Evolutionary conservation across 768 basidiomycete species (phyloP), one percentile per base, ranked within the genome.

Genomic region (Boletellus ananas): DNA sequence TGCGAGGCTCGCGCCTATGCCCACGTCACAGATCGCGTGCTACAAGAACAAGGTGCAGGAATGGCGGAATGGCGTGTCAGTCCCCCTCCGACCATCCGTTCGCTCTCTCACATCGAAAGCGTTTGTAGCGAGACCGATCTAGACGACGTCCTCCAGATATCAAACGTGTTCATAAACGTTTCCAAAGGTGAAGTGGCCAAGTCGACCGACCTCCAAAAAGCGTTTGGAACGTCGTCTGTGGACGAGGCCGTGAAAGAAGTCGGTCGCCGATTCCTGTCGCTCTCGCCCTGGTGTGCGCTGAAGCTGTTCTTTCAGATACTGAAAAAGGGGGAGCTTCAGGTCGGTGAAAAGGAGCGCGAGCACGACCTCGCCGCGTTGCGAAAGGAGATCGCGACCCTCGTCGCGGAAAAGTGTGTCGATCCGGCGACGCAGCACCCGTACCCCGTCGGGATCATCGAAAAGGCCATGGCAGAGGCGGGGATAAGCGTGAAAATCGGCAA

Each of bases 41-140:
- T 99, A 98, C 76, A 95, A 97, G 77, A 99, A 99, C 72, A 97
- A 97, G 71, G 96, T 99, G 23, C 91, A 94, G 59, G 94, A 96
- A 67, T 99, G 86, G 82, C 76, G 96, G 51, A 91, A 80, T 50
- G 94, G 94, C 54, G 88, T 95, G 85, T 91, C 69, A 65, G 85
- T 74, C 25, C 25, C 17, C 49, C 23, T 21, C 37, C 11, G 20
- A 25, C 29, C 18, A 27, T 17, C 7, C 16, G 6, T 34, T 27
- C 31, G 3, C 10, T 20, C 41, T 21, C 6, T 18, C 51, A 52
- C 33, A 59, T 49, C 34, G 12, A 11, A 3, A 17, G 13, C 18
- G 18, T 54, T 60, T 42, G 10, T 47, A 93, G 90, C 23, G 94
- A 98, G 76, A 92, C 88, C 27, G 86, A 88, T 71, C 71, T 98